phyloP scores from a whole-genome alignment of 2,329 filamentous ascomycete genomes.

The Botrytis fabae region DNA sequence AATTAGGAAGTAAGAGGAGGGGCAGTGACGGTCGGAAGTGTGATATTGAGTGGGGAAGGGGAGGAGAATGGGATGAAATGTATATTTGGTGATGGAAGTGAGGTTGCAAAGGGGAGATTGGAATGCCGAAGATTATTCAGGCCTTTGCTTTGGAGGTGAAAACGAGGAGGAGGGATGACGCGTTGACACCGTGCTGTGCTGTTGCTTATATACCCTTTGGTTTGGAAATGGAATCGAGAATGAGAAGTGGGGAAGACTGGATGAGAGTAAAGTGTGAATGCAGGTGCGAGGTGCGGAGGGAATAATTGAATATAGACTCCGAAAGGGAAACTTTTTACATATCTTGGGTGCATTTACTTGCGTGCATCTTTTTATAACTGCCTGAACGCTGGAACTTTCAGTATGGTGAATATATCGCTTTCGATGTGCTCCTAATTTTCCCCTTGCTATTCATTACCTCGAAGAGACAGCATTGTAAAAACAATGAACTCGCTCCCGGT shows the following conservation, averaged over 20 bases:
- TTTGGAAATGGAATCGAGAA: conserved; percentile 6
- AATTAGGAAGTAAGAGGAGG: not conserved
- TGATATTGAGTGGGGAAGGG: not conserved
- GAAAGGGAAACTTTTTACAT: conserved; percentile 10
- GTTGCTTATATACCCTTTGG: conserved; percentile 25
- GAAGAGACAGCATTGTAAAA: not conserved
- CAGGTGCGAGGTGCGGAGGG: not conserved
- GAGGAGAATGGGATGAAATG: not conserved
- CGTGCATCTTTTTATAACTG: not conserved
- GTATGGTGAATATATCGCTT: not conserved
- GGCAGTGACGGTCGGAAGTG: not conserved
- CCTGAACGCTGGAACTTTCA: not conserved
- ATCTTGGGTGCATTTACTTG: not conserved
- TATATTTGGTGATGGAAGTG: conserved; percentile 6
- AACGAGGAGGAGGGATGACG: not conserved
- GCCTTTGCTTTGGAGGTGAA: not conserved
- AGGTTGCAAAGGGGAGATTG: conserved; percentile 3
- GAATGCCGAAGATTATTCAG: not conserved
- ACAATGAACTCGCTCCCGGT: not conserved
- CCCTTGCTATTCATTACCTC: not conserved
- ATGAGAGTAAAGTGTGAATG: not conserved
- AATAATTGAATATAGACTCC: conserved; percentile 25
- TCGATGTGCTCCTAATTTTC: not conserved
- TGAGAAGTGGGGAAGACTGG: not conserved
- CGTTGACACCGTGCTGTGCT: not conserved